phyloP scores from a whole-genome alignment of 306 rosid species.

The Lablab purpureus region DNA sequence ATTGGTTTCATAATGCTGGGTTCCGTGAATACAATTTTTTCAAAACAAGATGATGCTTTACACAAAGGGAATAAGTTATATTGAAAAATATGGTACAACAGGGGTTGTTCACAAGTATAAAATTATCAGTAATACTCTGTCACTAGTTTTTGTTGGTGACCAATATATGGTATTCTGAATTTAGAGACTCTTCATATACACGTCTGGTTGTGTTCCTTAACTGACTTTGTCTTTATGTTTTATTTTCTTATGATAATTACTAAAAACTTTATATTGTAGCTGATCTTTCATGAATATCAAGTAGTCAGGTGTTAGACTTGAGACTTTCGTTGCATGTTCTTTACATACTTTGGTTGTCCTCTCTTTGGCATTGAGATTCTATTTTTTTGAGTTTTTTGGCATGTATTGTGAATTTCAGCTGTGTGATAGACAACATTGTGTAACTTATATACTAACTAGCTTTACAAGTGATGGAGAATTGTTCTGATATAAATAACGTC shows the following conservation, averaged over 20 bases:
- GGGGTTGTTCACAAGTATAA: neutral
- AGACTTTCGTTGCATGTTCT: neutral
- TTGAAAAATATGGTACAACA: neutral
- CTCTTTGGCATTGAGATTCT: neutral
- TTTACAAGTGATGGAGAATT: neutral
- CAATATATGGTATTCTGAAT: conserved; percentile 1
- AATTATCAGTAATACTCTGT: neutral
- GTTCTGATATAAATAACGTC: conserved; percentile 7
- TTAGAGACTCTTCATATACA: neutral
- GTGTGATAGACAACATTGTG: neutral
- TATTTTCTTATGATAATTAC: neutral
- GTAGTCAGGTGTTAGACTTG: neutral
- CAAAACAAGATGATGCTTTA: neutral
- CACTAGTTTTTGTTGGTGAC: neutral
- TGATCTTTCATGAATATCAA: neutral
- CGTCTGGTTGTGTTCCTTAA: neutral
- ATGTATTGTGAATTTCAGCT: neutral
- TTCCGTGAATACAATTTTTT: neutral
- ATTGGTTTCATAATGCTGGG: neutral
- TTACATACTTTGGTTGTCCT: neutral
- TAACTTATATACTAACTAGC: neutral
- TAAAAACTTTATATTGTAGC: neutral
- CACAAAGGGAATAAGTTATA: neutral
- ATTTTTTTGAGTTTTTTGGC: neutral
- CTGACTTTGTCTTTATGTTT: neutral